Conservation (phyloP, 2,329 filamentous ascomycete genomes). For the Orbilia javanica region DNA sequence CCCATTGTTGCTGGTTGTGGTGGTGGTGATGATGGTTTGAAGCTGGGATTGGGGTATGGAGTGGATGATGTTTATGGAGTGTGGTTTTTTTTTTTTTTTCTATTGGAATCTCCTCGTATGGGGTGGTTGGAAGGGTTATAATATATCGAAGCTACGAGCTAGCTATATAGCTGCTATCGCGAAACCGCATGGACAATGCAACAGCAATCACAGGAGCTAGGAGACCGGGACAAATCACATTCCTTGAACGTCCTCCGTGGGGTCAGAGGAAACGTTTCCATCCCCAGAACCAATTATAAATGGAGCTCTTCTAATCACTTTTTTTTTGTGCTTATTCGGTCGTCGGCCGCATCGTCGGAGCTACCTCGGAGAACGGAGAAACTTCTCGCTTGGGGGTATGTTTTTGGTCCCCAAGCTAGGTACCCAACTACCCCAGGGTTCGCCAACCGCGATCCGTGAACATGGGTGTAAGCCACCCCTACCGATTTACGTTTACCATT, state of each 20-base stretch:
- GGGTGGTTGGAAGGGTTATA: neutral
- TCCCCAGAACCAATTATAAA: neutral
- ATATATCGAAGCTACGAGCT: too few relatives aligned
- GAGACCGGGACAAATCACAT: constrained; percentile 3
- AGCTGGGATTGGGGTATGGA: neutral
- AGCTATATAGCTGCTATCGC: neutral
- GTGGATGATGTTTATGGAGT: neutral
- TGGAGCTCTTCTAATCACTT: constrained; percentile 9
- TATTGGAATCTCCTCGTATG: too few relatives aligned
- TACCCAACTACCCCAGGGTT: constrained; percentile 11
- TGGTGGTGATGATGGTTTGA: neutral
- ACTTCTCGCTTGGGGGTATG: constrained; percentile 15
- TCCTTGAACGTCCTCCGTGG: neutral
- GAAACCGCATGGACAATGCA: neutral
- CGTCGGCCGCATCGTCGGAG: constrained; percentile 15
- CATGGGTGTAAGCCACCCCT: constrained; percentile 24
- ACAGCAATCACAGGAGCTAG: neutral
- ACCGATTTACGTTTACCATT: too few relatives aligned
- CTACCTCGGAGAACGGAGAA: constrained; percentile 36
- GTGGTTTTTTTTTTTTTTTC: too few relatives aligned
- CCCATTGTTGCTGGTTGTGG: constrained; percentile 10
- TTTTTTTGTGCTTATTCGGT: neutral
- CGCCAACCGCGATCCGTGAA: constrained; percentile 25
- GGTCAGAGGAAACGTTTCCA: too few relatives aligned
- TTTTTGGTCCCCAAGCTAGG: neutral